Base-by-base conservation (phyloP, 768 basidiomycete species). In the Suillus lakei region DNA sequence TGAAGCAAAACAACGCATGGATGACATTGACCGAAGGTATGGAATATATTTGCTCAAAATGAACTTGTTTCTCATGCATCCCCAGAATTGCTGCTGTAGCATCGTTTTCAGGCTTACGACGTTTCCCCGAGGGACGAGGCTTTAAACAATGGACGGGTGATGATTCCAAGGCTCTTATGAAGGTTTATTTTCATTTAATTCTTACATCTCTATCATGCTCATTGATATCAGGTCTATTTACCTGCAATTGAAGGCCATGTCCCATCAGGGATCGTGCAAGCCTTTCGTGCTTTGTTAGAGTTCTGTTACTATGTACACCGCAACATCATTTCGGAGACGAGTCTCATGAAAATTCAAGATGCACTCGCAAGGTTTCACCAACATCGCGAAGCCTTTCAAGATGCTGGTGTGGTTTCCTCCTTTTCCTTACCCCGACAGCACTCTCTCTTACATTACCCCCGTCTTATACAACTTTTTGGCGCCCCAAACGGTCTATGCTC, bases 251-350 rank as follows among this genome's bases (percentile, higher is more conserved):
- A 51, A 23, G 64, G 64, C 12, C 38, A 64, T 51, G 59, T 64
- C 30, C 64, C 64, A 30, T 28, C 10, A 5, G 64, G 61, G 4
- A 48, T 64, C 6, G 58, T 64, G 16, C 41, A 28, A 1, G 48
- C 64, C 5, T 44, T 62, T 51, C 32, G 74, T 77, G 8, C 72
- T 77, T 51, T 78, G 75, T 51, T 79, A 80, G 61, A 55, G 2
- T 72, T 72, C 26, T 66, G 58, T 3, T 62, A 70, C 30, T 8
- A 6, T 7, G 34, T 34, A 8, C 34, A 8, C 34, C 34, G 34
- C 3, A 34, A 34, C 34, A 34, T 34, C 34, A 7, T 34, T 5
- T 6, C 34, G 34, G 4, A 34, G 6, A 34, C 2, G 34, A 34
- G 6, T 8, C 3, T 34, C 34, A 34, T 8, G 6, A 8, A 34